phyloP scores from a whole-genome alignment of 257 asterid species.

The Voacanga thouarsii region DNA sequence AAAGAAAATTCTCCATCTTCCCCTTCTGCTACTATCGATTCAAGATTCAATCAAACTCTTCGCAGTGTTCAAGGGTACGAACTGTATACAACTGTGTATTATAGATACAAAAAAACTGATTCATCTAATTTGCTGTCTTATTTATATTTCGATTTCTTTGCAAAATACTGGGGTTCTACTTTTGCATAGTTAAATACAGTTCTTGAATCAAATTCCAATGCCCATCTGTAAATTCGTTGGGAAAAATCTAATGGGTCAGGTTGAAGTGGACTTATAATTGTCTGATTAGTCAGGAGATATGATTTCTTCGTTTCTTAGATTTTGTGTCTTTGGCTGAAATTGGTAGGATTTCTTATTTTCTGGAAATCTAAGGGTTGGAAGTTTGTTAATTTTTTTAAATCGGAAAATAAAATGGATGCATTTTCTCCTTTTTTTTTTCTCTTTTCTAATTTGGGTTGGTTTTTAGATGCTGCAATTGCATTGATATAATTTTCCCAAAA shows the following conservation, averaged over 20 bases:
- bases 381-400: neutral
- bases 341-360: neutral
- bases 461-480: neutral
- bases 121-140: neutral
- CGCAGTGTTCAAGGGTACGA: conserved; percentile 90
- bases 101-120: conserved; percentile 4
- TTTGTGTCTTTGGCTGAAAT: neutral
- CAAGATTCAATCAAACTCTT: conserved; percentile 93
- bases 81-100: neutral
- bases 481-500: neutral
- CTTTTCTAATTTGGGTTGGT: neutral
- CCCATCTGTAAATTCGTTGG: conserved; percentile 3
- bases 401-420: neutral
- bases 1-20: conserved; percentile 37
- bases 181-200: neutral
- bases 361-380: neutral
- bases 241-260: conserved; percentile 5
- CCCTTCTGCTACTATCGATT: conserved; percentile 56
- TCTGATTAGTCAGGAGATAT: conserved; percentile 15
- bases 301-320: neutral
- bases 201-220: conserved; percentile 1
- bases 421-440: neutral
- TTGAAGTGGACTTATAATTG: conserved; percentile 10
- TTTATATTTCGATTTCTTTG: neutral
- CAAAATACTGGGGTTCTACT: neutral